Evolutionary conservation across 2,329 filamentous ascomycete genomes (phyloP).

Genomic region (Colletotrichum godetiae): DNA sequence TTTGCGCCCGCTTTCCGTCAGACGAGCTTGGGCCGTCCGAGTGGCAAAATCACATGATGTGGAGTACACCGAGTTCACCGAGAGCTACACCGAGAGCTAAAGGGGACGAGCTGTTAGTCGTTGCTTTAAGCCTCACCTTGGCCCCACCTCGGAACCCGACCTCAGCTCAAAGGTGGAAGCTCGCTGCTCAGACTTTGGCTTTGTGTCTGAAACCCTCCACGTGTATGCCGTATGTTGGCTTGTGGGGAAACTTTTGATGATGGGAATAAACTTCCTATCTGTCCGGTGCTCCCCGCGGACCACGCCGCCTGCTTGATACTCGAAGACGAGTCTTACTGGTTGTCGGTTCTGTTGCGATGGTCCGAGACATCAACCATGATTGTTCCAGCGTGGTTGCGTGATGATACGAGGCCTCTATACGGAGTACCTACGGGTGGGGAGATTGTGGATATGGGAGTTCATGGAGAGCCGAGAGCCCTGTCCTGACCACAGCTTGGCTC

Average conservation of each 20-base stretch:
- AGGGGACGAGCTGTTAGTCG: slow-evolving; percentile 8
- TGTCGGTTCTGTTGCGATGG: too few species aligned
- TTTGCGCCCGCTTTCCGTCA: slow-evolving; percentile 25
- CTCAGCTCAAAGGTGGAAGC: neutral
- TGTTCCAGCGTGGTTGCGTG: neutral
- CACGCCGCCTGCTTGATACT: neutral
- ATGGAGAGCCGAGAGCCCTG: too few species aligned
- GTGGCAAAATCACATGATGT: slow-evolving; percentile 34
- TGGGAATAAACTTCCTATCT: too few species aligned
- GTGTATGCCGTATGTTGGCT: neutral
- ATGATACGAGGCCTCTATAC: neutral
- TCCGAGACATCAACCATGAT: neutral
- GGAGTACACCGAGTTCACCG: slow-evolving; percentile 34
- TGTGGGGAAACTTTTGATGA: neutral
- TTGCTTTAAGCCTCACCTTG: slow-evolving; percentile 24
- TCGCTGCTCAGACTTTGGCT: slow-evolving; percentile 5
- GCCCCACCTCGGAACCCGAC: slow-evolving; percentile 25
- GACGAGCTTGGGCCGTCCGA: slow-evolving; percentile 14
- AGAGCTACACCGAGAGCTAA: neutral
- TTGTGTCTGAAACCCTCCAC: slow-evolving; percentile 7
- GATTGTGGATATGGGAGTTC: too few species aligned
- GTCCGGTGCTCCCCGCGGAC: too few species aligned
- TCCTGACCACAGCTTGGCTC: too few species aligned
- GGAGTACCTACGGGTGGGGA: too few species aligned
- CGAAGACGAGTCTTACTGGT: too few species aligned